These are phyloP conservation scores for Coemansia biformis DNA, from an alignment of 192 early-diverging fungal genomes.

Conservation along the genomic window DNA sequence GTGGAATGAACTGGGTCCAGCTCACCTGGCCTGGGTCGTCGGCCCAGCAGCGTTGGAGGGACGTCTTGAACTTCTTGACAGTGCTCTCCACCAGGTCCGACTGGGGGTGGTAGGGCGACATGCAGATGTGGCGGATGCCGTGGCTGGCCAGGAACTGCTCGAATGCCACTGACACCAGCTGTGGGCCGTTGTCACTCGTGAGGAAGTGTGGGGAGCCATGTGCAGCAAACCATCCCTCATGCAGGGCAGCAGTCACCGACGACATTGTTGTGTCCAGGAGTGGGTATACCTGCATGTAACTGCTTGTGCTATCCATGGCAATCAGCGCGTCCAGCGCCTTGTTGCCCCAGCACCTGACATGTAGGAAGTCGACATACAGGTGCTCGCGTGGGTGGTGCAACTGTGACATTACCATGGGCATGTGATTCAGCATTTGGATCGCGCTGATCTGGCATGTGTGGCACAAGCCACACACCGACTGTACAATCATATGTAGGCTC, in stretches of 20 bases:
- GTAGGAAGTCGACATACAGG: too few relatives aligned
- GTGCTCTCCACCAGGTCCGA: constrained; percentile 18
- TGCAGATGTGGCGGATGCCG: constrained; percentile 1
- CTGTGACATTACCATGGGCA: background rate
- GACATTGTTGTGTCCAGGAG: constrained; percentile 2
- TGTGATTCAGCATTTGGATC: constrained; percentile 7
- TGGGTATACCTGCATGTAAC: constrained; percentile 11
- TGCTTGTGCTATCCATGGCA: constrained; percentile 7
- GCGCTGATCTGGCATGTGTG: constrained; percentile 14
- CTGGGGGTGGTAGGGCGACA: constrained; percentile 14
- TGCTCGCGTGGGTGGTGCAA: too few relatives aligned
- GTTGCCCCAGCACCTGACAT: too few relatives aligned
- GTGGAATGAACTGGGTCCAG: constrained; percentile 14
- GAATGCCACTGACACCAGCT: constrained; percentile 6
- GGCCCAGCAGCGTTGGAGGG: constrained; percentile 3
- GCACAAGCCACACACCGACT: background rate
- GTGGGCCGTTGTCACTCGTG: constrained; percentile 23
- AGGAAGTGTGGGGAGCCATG: constrained; percentile 5
- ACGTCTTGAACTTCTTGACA: constrained; percentile 18
- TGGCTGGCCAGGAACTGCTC: background rate
- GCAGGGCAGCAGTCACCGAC: background rate
- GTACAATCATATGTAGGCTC: background rate
- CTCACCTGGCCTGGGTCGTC: background rate
- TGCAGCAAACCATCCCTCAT: constrained; percentile 1
- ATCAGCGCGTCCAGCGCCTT: constrained; percentile 2